Base-by-base conservation (phyloP, 768 basidiomycete species). In the Lactifluus rugatus region DNA sequence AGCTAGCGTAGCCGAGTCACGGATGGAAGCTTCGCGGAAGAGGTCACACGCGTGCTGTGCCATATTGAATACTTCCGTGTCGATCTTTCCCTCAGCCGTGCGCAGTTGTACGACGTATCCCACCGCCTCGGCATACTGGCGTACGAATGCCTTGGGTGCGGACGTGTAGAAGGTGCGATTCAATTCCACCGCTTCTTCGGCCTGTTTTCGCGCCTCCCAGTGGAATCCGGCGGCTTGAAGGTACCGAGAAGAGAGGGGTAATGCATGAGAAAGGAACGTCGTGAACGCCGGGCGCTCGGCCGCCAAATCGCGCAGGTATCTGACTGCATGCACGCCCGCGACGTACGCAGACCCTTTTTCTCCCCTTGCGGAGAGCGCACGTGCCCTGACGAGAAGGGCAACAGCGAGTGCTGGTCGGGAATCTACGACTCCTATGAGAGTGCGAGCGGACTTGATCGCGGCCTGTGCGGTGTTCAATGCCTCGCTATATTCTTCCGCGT, bases 381-480 rank as follows among this genome's bases (percentile, higher is more conserved):
- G 16, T 21, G 59, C 59, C 45, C 37, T 51, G 26, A 52, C 31
- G 28, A 60, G 54, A 11, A 60, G 59, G 10, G 59, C 49, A 9
- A 46, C 47, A 16, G 54, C 28, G 19, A 56, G 54, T 8, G 59
- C 54, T 3, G 54, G 25, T 5, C 59, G 59, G 37, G 59, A 47
- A 48, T 60, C 59, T 2, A 52, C 42, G 34, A 41, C 48, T 10
- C 59, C 54, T 28, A 60, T 42, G 13, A 60, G 49, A 17, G 48
- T 36, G 23, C 59, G 59, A 5, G 48, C 59, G 21, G 59, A 46
- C 44, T 50, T 60, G 54, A 52, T 52, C 45, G 58, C 54, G 1
- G 37, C 54, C 14, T 60, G 54, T n/a, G 36, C 44, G 16, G 44
- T 36, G 39, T 21, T n/a, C 28, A 56, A 44, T 2, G 59, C 59